phyloP scores from a whole-genome alignment of 495 filamentous ascomycete species.

The Glarea lozoyensis region DNA sequence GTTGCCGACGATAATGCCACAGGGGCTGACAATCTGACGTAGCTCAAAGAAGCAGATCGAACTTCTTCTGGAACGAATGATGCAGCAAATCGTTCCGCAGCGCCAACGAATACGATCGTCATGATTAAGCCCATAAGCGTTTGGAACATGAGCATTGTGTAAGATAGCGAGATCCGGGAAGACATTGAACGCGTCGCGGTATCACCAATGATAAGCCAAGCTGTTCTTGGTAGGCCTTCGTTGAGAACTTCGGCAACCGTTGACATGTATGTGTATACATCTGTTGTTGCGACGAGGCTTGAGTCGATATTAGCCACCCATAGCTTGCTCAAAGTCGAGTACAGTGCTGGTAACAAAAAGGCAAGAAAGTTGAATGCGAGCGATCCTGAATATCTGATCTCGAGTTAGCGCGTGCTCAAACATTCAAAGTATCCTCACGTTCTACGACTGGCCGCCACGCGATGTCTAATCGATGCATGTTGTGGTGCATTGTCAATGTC shows the following conservation, averaged over 20 bases:
- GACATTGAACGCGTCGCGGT: slow-evolving; percentile 40
- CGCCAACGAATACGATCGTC: slow-evolving; percentile 51
- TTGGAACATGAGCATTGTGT: slow-evolving; percentile 58
- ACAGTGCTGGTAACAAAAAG: slow-evolving; percentile 61
- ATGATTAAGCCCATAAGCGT: slow-evolving; percentile 46
- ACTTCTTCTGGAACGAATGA: slow-evolving; percentile 57
- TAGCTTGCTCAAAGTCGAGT: slow-evolving; percentile 60
- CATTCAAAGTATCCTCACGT: no score
- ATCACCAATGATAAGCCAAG: slow-evolving; percentile 65
- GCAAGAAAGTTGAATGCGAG: slow-evolving; percentile 54
- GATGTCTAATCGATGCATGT: no score
- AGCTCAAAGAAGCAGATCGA: slow-evolving; percentile 44
- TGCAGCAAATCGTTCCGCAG: slow-evolving; percentile 43
- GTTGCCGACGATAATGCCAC: slow-evolving; percentile 52
- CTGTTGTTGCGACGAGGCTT: slow-evolving; percentile 55
- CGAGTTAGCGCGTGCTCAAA: no score
- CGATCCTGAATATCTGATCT: slow-evolving; percentile 44
- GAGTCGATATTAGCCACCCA: slow-evolving; percentile 67
- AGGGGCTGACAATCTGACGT: slow-evolving; percentile 59
- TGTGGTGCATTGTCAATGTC: no score
- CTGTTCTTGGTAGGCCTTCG: slow-evolving; percentile 61
- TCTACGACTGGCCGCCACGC: no score
- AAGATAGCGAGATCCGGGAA: slow-evolving; percentile 48
- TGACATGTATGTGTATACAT: slow-evolving; percentile 46
- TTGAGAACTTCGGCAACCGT: slow-evolving; percentile 61